phyloP scores from a whole-genome alignment of 805 yeast species.

The Wickerhamomyces rabaulensis region DNA sequence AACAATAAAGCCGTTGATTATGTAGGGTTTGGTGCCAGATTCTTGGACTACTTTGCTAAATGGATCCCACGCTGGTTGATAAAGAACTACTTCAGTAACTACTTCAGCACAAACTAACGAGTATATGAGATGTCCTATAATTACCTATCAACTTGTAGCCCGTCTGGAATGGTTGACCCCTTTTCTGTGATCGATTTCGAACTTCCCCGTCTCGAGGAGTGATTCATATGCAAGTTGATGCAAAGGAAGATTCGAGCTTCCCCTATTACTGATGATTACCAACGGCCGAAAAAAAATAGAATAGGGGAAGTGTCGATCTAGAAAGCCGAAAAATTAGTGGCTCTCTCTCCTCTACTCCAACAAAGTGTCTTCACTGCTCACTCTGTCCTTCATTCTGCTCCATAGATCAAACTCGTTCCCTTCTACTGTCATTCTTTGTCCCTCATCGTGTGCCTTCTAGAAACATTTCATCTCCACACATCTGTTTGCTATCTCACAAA shows the following conservation, averaged over 20 bases:
- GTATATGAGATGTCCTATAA: too few species aligned
- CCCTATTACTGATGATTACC: neutral
- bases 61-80: constrained; percentile 20
- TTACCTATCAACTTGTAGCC: too few species aligned
- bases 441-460: neutral
- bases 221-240: neutral
- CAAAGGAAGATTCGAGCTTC: neutral
- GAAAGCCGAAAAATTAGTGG: neutral
- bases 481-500: neutral
- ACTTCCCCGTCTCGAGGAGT: too few species aligned
- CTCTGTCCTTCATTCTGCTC: too few species aligned
- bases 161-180: too few species aligned
- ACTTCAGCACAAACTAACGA: constrained; percentile 2
- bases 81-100: constrained; percentile 11
- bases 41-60: constrained; percentile 12
- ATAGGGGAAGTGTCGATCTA: neutral
- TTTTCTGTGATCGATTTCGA: too few species aligned
- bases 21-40: constrained; percentile 22
- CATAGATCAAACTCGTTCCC: too few species aligned
- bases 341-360: too few species aligned
- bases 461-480: neutral
- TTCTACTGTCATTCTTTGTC: neutral
- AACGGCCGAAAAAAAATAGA: neutral
- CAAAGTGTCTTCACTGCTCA: too few species aligned
- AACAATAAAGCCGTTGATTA: constrained; percentile 13